Base-by-base conservation (phyloP, 768 basidiomycete genomes). In the Pleurotus pulmonarius region DNA sequence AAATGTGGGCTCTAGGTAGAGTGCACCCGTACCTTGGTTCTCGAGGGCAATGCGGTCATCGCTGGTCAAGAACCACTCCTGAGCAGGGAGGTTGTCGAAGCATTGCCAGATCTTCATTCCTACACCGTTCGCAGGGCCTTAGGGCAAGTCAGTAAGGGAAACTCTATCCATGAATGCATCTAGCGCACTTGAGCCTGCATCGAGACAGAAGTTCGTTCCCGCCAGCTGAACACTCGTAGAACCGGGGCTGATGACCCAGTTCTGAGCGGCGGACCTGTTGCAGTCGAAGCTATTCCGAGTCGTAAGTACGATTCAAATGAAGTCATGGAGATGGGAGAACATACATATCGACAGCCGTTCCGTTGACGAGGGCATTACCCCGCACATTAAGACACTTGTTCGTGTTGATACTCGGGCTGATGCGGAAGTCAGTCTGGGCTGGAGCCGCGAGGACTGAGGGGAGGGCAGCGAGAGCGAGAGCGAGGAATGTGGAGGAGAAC, bases 21-120 rank as follows among this genome's bases (percentile, higher is more conserved):
- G n/a, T 25, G 34, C 29, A 16, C 22, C 56, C 61, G 41, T 57
- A 64, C 66, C 63, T 54, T 63, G 55, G 2, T 59, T 51, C 22
- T 51, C 25, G n/a, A 51, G 49, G 5, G 49, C 49, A 16, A 51
- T 51, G 6, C 49, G 49, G 13, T 51, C 16, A 16, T 51, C 49
- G 12, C 1, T 13, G 2, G 34, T 51, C 2, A 51, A n/a, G 16
- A 29, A 51, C 49, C 49, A 51, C n/a, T 51, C 34, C 29, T 51
- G 49, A 5, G 49, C 49, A 3, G 49, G 49, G n/a, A 51, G 49
- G 29, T 51, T 51, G 29, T 29, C 49, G n/a, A 29, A 51, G 16
- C 49, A 51, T 51, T 51, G 6, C 15, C 34, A 51, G 8, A 51
- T 51, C 29, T 51, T 51, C 49, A 51, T 51, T 7, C 49, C 49